Conservation (phyloP, 805 yeast species). For the Metschnikowia proteae region DNA sequence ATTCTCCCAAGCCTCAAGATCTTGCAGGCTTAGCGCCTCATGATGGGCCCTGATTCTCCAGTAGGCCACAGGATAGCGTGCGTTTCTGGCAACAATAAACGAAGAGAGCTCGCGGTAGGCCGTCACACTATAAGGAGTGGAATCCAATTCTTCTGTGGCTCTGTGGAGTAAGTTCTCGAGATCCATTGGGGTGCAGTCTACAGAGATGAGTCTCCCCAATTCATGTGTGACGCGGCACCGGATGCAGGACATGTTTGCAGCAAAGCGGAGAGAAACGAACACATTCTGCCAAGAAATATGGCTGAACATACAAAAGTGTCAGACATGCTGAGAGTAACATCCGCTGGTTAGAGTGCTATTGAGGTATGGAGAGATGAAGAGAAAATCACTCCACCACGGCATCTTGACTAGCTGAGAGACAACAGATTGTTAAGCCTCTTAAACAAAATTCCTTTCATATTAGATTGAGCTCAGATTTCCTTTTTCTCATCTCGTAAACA, state of each 20-base stretch:
- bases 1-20: conserved; percentile 9
- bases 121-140: not conserved
- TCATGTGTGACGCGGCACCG: not conserved
- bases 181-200: not conserved
- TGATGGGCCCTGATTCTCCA: conserved; percentile 6
- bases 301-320: too few species aligned
- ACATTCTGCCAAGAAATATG: too few species aligned
- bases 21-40: conserved; percentile 5
- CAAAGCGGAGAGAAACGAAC: not conserved
- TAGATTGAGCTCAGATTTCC: too few species aligned
- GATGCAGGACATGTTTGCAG: not conserved
- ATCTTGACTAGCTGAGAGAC: too few species aligned
- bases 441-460: too few species aligned
- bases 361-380: too few species aligned
- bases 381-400: too few species aligned
- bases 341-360: too few species aligned
- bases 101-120: not conserved
- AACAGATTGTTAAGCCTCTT: too few species aligned
- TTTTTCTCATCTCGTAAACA: too few species aligned
- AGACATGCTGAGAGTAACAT: too few species aligned
- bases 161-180: not conserved
- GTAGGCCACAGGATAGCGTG: not conserved
- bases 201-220: not conserved
- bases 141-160: not conserved
- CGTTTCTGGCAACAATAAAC: not conserved